A percentile compares a stretch with the other conserved stretches of the same genome.
These are phyloP conservation scores for Penicillium freii DNA, from an alignment of 2,329 filamentous ascomycete genomes.

Conservation along the genomic window DNA sequence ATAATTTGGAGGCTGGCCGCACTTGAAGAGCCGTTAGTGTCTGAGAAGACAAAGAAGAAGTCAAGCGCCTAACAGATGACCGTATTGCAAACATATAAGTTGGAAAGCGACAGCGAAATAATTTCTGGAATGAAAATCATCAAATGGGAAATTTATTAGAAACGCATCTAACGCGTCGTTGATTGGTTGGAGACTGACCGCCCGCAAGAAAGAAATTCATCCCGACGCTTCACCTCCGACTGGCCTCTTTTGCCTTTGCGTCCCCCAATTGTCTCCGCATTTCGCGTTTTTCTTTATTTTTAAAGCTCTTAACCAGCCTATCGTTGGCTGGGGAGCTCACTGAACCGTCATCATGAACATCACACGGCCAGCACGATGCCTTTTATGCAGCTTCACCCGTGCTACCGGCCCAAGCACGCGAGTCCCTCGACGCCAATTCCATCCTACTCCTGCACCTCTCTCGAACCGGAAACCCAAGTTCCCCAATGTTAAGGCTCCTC, in stretches of 20 bases:
- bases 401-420: conserved; percentile 39
- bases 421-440: conserved; percentile 50
- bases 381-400: conserved; percentile 51
- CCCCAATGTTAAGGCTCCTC: conserved; percentile 38
- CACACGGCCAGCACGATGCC: conserved; percentile 50
- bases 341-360: conserved; percentile 46
- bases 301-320: conserved; percentile 23
- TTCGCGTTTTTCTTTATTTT: conserved; percentile 9
- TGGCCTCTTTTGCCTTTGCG: conserved; percentile 15
- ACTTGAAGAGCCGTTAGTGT: conserved; percentile 2
- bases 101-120: conserved; percentile 12
- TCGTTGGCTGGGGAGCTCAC: conserved; percentile 31
- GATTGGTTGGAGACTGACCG: conserved; percentile 25
- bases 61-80: conserved; percentile 12
- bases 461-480: conserved; percentile 41
- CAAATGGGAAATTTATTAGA: conserved; percentile 26
- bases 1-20: conserved; percentile 7
- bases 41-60: conserved; percentile 1
- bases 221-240: conserved; percentile 19
- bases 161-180: conserved; percentile 21
- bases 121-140: conserved; percentile 15
- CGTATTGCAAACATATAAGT: conserved; percentile 23
- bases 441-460: conserved; percentile 43
- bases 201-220: conserved; percentile 30
- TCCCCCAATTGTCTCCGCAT: conserved; percentile 15